Evolutionary conservation across 2,329 filamentous ascomycete genomes (phyloP).

Genomic region (Trichophyton benhamiae): DNA sequence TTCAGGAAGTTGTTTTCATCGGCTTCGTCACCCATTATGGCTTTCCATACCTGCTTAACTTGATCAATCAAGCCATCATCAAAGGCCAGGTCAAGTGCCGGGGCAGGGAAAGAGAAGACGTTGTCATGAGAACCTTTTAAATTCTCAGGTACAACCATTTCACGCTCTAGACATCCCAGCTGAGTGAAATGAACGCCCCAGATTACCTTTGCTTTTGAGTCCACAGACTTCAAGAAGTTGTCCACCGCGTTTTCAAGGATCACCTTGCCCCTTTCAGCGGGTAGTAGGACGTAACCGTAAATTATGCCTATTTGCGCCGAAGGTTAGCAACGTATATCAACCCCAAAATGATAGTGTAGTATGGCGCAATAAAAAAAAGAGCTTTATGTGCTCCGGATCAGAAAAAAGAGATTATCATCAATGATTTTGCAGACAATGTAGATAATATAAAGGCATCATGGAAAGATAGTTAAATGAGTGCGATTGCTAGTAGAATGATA

Average conservation of each 20-base stretch:
- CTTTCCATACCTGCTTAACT: constrained; percentile 59
- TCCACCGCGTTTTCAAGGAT: constrained; percentile 30
- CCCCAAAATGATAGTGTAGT: neutral
- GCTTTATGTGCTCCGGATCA: neutral
- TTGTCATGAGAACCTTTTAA: constrained; percentile 27
- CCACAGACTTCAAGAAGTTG: constrained; percentile 30
- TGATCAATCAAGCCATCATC: constrained; percentile 56
- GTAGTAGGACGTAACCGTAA: constrained; percentile 40
- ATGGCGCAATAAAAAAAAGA: neutral
- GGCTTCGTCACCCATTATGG: constrained; percentile 43
- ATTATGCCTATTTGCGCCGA: constrained; percentile 40
- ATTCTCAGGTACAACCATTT: constrained; percentile 8
- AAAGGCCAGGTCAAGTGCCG: constrained; percentile 57
- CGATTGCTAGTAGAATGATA: constrained; percentile 7
- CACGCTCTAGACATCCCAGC: constrained; percentile 18
- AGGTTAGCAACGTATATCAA: constrained; percentile 11
- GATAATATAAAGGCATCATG: constrained; percentile 92
- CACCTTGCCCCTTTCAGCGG: constrained; percentile 27
- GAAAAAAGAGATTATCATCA: constrained; percentile 56
- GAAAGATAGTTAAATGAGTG: constrained; percentile 24
- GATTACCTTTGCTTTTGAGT: constrained; percentile 30
- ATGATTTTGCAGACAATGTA: constrained; percentile 96
- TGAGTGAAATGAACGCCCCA: constrained; percentile 46
- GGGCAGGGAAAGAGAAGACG: constrained; percentile 46
- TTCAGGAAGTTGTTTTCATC: constrained; percentile 54